Percentiles rank a stretch among this genome's conserved stretches.
Evolutionary conservation across 2,329 filamentous ascomycete species (phyloP).

Genomic region (Aureobasidium sp.): DNA sequence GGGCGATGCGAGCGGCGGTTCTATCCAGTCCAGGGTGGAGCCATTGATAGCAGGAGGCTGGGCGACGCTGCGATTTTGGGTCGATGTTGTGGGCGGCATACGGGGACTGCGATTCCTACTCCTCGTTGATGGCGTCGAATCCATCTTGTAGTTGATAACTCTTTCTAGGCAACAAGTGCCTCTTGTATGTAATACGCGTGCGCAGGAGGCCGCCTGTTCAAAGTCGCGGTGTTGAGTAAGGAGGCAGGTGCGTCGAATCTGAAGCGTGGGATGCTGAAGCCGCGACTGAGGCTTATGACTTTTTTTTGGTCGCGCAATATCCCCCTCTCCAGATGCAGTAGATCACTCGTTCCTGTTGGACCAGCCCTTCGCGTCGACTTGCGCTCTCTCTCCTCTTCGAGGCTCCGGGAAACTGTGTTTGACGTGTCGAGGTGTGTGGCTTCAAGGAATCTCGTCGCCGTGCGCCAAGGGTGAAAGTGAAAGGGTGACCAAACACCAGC

Average conservation of each 20-base stretch:
- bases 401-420: neutral
- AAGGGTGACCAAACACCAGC: neutral
- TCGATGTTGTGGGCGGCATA: neutral
- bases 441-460: slow-evolving; percentile 1
- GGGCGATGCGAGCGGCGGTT: slow-evolving; percentile 46
- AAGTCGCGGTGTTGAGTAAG: neutral
- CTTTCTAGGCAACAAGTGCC: neutral
- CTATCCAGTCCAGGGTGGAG: slow-evolving; percentile 32
- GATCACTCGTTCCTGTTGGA: neutral
- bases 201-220: neutral
- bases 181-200: neutral
- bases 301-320: neutral
- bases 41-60: neutral
- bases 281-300: slow-evolving; percentile 1
- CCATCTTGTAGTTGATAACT: slow-evolving; percentile 2
- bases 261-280: neutral
- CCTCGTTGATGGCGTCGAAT: slow-evolving; percentile 2
- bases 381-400: neutral
- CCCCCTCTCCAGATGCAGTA: neutral
- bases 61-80: neutral
- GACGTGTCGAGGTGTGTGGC: slow-evolving; percentile 1
- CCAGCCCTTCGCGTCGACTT: neutral
- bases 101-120: slow-evolving; percentile 7
- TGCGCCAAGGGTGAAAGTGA: neutral
- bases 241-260: slow-evolving; percentile 8